Evolutionary conservation across 2,329 filamentous ascomycete species (phyloP), one percentile per base, ranked within the genome.

Genomic region (Exophiala bonariae): DNA sequence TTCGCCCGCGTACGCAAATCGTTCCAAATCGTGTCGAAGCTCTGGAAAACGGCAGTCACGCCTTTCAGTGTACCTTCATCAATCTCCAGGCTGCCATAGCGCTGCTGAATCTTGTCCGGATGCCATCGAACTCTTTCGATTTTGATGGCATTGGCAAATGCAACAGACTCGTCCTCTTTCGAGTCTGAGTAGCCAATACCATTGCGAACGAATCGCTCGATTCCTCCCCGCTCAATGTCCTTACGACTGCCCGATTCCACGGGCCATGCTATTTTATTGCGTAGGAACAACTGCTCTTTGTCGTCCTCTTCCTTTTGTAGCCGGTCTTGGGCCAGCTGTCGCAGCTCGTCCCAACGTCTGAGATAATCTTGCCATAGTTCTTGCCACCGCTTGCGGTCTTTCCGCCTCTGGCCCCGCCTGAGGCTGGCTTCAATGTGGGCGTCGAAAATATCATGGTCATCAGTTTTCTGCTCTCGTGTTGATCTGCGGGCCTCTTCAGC

Each of bases 41-140:
- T 83, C 69, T 97, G 92, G 62, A 97, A 99, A 8, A 96, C 85
- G 5, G 87, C 86, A 9, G 92, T 99, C 33, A 96, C 87, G 44
- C 83, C 78, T 62, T 81, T 82, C 77, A 95, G 84, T 3, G 87
- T 81, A 3, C 77, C 77, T 18, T 82, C 77, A 38, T 91, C 85
- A 39, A 95, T 81, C 37, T 90, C 84, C 41, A 95, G 81, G 11
- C 76, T 74, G 3, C 89, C 88, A 50, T 95, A 84, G 43, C 83
- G 81, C 70, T 96, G 93, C 73, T 96, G 89, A 46, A 97, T 87
- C 75, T 97, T 99, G 70, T 99, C 93, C 3, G 93, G 93, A 72
- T 99, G 93, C 93, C 93, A 99, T 13, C 90, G 79, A 14, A 97
- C 84, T 41, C 93, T 82, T 72, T 99, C 93, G 4, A 82, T 73